Percentiles rank a stretch among this genome's conserved stretches.
Conservation (phyloP, 208 protist genomes). For the Crithidia bombi region DNA sequence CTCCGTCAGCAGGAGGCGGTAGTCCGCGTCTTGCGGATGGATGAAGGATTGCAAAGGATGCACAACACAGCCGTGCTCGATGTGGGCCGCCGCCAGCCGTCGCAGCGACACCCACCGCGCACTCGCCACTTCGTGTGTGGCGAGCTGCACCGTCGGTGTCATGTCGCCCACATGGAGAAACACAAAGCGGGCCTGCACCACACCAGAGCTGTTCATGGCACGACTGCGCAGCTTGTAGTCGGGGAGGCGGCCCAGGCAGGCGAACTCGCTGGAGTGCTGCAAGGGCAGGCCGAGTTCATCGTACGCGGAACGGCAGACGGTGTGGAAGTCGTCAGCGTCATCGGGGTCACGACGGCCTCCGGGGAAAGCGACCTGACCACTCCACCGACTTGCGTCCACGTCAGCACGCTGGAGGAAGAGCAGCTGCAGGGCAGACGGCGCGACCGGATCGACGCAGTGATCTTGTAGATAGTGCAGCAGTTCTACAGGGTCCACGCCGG, state of each 20-base stretch:
- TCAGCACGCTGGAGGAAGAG: constrained; percentile 73
- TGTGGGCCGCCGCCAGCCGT: constrained; percentile 28
- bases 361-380: constrained; percentile 78
- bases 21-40: constrained; percentile 45
- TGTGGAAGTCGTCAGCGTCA: constrained; percentile 61
- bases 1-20: constrained; percentile 49
- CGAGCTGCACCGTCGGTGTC: constrained; percentile 58
- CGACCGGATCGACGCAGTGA: constrained; percentile 19
- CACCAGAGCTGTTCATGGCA: constrained; percentile 11
- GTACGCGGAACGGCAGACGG: constrained; percentile 50
- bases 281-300: constrained; percentile 71
- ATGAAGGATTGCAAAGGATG: constrained; percentile 64
- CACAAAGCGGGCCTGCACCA: constrained; percentile 79
- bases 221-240: constrained; percentile 55
- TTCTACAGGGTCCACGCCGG: constrained; percentile 1
- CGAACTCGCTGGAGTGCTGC: constrained; percentile 43
- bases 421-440: constrained; percentile 50
- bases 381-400: constrained; percentile 61
- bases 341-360: constrained; percentile 77
- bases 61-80: constrained; percentile 41
- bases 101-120: constrained; percentile 71
- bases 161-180: constrained; percentile 76
- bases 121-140: constrained; percentile 55
- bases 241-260: constrained; percentile 63
- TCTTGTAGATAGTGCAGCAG: constrained; percentile 9